Base-by-base conservation (phyloP, 352 stramenopile species). In the Phytophthora pisi region DNA sequence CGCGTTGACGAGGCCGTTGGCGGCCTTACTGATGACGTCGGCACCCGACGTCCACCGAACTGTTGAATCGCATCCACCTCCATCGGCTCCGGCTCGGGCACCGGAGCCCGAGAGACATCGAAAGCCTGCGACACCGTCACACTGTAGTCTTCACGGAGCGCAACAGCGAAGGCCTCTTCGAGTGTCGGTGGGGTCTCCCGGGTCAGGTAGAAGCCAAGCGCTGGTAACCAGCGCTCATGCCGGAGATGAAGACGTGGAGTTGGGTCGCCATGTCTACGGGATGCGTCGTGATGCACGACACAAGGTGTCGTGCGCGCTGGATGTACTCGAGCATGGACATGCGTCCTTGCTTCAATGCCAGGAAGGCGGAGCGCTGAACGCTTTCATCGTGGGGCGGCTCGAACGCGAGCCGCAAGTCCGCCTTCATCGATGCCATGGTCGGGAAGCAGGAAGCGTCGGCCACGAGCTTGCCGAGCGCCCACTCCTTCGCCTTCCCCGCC, bases 171-270 rank as follows among this genome's bases (percentile, higher is more conserved):
- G 16, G 65, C 65, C 9, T 74, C 60, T 30, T 71, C 45, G 0
- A 68, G 30, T 0, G 64, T 62, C 5, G 3, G 11, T 8, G 51
- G 55, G 0, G 57, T 43, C 53, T 73, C 64, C n/a, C 51, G 43
- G 2, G 64, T 66, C 31, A 68, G n/a, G 20, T 74, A 64, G 49
- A 71, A 70, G n/a, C 61, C n/a, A n/a, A n/a, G n/a, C n/a, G 64
- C 38, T 67, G 52, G 23, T 61, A 60, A 0, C 51, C 51, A 58
- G 53, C 42, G 46, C 62, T 77, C 53, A 76, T 68, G 0, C 56
- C 49, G 5, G 53, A 56, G 3, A 75, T 30, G 20, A 75, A 73
- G 60, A 70, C 59, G 23, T 65, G 36, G 30, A 72, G 57, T 31
- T 77, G 57, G 0, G 68, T 80, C 6, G 43, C 23, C 67, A 53